These are phyloP conservation scores for Botrytis tulipae DNA, from an alignment of 2,329 filamentous ascomycete genomes.

Conservation along the genomic window DNA sequence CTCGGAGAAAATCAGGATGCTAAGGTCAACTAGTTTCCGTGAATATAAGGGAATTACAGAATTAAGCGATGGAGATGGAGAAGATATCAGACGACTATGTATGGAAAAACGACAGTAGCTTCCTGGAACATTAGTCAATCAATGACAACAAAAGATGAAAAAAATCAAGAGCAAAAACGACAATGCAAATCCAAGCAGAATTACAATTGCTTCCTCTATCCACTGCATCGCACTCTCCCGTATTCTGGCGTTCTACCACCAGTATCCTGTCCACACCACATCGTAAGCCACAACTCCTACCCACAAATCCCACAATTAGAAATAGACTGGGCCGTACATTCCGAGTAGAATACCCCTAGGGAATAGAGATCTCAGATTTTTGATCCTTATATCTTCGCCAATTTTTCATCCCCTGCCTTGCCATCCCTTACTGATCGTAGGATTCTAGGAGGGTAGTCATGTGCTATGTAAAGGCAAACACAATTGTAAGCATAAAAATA, in stretches of 20 bases:
- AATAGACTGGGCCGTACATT: too few relatives aligned
- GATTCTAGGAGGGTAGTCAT: too few relatives aligned
- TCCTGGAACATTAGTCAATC: not conserved
- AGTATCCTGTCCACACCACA: not conserved
- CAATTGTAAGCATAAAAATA: too few relatives aligned
- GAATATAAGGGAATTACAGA: not conserved
- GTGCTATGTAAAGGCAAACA: too few relatives aligned
- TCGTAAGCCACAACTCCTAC: not conserved
- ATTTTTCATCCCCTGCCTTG: too few relatives aligned
- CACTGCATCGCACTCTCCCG: too few relatives aligned
- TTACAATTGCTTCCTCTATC: not conserved
- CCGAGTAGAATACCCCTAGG: too few relatives aligned
- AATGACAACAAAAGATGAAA: not conserved
- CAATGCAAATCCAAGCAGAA: not conserved
- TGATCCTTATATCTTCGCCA: too few relatives aligned
- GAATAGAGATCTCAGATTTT: too few relatives aligned
- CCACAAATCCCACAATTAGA: not conserved
- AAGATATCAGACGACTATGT: fast-evolving
- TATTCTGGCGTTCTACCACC: too few relatives aligned
- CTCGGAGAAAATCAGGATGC: not conserved
- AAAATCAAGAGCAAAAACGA: not conserved
- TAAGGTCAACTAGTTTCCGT: not conserved
- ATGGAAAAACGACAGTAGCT: not conserved
- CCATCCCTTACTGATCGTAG: too few relatives aligned
- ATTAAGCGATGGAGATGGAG: not conserved